These are phyloP conservation scores for Epichloe festucae DNA, from an alignment of 2,329 filamentous ascomycete genomes.

Conservation along the genomic window DNA sequence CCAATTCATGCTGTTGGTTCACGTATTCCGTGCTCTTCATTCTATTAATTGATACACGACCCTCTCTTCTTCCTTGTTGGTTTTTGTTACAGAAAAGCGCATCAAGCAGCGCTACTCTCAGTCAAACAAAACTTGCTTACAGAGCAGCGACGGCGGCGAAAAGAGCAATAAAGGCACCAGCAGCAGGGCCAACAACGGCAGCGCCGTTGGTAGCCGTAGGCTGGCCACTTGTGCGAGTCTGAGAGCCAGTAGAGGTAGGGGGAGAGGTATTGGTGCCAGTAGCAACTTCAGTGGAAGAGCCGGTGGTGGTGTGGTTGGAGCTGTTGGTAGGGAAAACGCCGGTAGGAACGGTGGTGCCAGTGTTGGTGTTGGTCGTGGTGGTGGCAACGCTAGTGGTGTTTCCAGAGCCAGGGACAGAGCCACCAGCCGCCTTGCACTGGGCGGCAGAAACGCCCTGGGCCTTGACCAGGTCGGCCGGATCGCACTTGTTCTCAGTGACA, in stretches of 20 bases:
- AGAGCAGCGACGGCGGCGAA: slow-evolving; percentile 20
- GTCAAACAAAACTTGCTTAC: slow-evolving; percentile 11
- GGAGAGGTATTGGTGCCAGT: neutral
- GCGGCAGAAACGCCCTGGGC: slow-evolving; percentile 19
- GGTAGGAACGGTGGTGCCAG: slow-evolving; percentile 1
- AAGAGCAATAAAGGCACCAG: slow-evolving; percentile 18
- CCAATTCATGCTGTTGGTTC: neutral
- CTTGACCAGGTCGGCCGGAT: slow-evolving; percentile 15
- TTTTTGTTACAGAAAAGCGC: neutral
- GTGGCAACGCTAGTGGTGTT: neutral
- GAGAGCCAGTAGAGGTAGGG: neutral
- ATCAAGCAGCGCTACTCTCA: neutral
- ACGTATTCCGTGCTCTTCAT: neutral
- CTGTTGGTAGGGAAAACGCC: slow-evolving; percentile 1
- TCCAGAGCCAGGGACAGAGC: slow-evolving; percentile 1
- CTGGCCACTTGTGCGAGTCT: neutral
- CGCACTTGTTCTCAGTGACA: slow-evolving; percentile 21
- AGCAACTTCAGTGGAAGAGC: slow-evolving; percentile 3
- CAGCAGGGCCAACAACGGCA: slow-evolving; percentile 7
- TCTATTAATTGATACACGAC: neutral
- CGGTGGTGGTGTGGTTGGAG: slow-evolving; percentile 3
- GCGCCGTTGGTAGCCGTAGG: neutral
- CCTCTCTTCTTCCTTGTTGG: neutral
- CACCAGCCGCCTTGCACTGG: slow-evolving; percentile 15
- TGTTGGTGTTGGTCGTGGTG: neutral